Evolutionary conservation across 768 basidiomycete genomes (phyloP).

Genomic region (Collybia sordida): DNA sequence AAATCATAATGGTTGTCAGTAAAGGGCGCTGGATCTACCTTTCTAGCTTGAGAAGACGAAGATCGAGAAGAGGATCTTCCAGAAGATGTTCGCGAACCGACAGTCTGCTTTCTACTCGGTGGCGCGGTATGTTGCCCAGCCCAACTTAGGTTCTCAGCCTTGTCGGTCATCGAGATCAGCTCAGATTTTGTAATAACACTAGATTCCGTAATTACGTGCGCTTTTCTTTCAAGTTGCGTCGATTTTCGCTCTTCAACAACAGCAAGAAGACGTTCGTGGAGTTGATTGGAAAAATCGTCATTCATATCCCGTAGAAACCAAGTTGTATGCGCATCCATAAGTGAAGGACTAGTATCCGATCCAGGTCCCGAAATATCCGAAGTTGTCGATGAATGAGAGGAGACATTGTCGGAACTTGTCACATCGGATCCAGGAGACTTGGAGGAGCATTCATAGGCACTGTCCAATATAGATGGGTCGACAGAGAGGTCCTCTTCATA

Average conservation of each 20-base stretch:
- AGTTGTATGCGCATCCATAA: not conserved
- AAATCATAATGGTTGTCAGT: not conserved
- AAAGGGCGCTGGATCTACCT: not conserved
- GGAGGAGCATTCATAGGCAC: too few relatives aligned
- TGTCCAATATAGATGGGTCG: too few relatives aligned
- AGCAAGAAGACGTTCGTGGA: not conserved
- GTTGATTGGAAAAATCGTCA: not conserved
- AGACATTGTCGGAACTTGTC: not conserved
- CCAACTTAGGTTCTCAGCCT: not conserved
- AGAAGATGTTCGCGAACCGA: not conserved
- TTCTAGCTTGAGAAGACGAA: too few relatives aligned
- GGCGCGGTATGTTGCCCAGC: not conserved
- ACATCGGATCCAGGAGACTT: too few relatives aligned
- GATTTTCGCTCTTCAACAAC: not conserved
- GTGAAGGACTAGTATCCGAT: not conserved
- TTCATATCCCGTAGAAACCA: not conserved
- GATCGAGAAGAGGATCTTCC: not conserved
- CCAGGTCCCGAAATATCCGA: not conserved
- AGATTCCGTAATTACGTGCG: too few relatives aligned
- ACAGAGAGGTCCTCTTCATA: too few relatives aligned
- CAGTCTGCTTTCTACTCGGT: not conserved
- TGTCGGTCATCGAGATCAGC: not conserved
- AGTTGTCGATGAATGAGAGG: not conserved
- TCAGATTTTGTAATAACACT: not conserved
- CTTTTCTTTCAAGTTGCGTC: not conserved